A percentile compares a stretch with the other conserved stretches of the same genome.
Conservation (phyloP, 2,329 filamentous ascomycete genomes). For the Phyllosticta capitalensis region DNA sequence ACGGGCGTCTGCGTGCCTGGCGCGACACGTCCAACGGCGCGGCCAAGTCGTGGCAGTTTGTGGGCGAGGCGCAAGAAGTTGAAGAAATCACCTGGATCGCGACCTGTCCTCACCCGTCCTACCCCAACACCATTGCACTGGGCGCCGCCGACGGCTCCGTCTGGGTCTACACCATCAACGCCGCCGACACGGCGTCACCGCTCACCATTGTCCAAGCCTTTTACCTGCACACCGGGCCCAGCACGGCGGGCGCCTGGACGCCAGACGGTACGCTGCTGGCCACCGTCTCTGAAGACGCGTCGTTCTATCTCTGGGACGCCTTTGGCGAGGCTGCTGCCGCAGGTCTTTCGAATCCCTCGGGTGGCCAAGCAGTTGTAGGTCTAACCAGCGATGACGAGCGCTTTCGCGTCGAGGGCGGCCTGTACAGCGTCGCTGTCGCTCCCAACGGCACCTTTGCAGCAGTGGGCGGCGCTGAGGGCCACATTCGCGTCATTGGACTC, state of each 20-base stretch:
- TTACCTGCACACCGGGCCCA: constrained; percentile 78
- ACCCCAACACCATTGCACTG: constrained; percentile 75
- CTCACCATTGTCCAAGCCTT: constrained; percentile 83
- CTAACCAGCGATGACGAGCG: constrained; percentile 76
- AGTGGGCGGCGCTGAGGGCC: constrained; percentile 77
- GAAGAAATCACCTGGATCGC: constrained; percentile 90
- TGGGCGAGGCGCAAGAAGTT: constrained; percentile 78
- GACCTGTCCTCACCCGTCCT: constrained; percentile 59
- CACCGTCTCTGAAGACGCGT: constrained; percentile 81
- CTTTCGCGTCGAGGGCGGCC: constrained; percentile 81
- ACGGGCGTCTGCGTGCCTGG: constrained; percentile 71
- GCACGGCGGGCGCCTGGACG: constrained; percentile 86
- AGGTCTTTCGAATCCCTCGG: constrained; percentile 46
- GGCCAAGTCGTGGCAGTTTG: constrained; percentile 49
- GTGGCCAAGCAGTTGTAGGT: constrained; percentile 57
- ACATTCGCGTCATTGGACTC: constrained; percentile 75
- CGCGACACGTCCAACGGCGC: constrained; percentile 33
- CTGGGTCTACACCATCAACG: constrained; percentile 88
- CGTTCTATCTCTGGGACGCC: constrained; percentile 86
- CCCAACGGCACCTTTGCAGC: constrained; percentile 72
- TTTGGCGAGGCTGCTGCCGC: constrained; percentile 67
- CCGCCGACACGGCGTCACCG: constrained; percentile 48
- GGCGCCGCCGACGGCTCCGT: constrained; percentile 86
- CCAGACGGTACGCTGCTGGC: constrained; percentile 77
- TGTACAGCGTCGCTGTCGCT: constrained; percentile 80